Evolutionary conservation across 2,329 filamentous ascomycete species (phyloP), one percentile per base, ranked within the genome.

Genomic region (Clarireedia hainanense): DNA sequence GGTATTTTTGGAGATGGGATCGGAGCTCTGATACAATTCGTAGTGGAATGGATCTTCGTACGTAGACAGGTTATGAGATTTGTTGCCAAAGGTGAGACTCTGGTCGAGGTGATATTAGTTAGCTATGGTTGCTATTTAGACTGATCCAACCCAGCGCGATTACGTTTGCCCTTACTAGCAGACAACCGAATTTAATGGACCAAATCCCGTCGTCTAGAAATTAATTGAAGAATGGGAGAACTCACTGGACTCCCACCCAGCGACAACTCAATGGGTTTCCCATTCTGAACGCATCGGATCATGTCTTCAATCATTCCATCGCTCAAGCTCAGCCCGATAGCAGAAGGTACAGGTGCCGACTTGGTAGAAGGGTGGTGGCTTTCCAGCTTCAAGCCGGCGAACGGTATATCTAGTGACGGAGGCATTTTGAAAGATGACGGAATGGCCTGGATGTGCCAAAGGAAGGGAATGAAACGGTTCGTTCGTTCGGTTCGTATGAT

Each of bases 191-290:
- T 47, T 34, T 34, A 12, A 34, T 34, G 30, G 30, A 12, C 30
- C 10, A 34, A 34, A 2, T 4, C 2, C 30, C 5, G 10, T 4
- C 9, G 9, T 34, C 24, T 39, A 36, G 37, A 50, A 37, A 37
- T 36, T 27, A 57, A 55, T 36, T 47, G 49, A 47, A 52, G 59
- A 42, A 53, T 15, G 30, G 27, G 47, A 40, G 39, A 26, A 76
- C 82, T 76, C 80, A 86, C 83, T 39, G 82, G 82, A 63, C 71
- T 75, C 64, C 72, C 74, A 42, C 83, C 83, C 59, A 86, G 69
- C 5, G 78, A 76, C 63, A 86, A 72, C 64, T 80, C 74, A 52
- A 85, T 75, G 47, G 76, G 72, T 55, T 80, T 75, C 50, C 80
- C 80, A 71, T 76, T 75, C 64, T 78, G 77, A 40, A 80, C 75